phyloP scores from a whole-genome alignment of 108 stramenopile genomes.

The Nitzschia palea region DNA sequence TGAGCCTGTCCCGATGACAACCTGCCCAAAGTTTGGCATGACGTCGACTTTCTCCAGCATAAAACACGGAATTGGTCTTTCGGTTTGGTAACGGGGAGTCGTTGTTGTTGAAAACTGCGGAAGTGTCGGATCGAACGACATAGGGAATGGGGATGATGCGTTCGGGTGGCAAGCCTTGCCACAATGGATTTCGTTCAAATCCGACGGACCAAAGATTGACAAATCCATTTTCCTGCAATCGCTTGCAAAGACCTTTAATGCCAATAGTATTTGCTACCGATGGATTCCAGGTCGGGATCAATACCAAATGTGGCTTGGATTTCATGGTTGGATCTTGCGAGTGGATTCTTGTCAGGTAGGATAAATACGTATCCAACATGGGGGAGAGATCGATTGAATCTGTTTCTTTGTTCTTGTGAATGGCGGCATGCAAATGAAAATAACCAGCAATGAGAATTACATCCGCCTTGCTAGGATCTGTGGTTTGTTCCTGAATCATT shows the following conservation, averaged over 20 bases:
- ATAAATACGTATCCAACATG: background rate
- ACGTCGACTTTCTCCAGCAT: slow-evolving; percentile 31
- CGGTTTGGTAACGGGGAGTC: background rate
- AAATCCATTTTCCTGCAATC: slow-evolving; percentile 1
- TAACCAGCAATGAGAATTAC: slow-evolving; percentile 43
- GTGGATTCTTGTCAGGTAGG: background rate
- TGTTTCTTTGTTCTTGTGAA: background rate
- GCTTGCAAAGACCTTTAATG: background rate
- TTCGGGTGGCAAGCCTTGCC: slow-evolving; percentile 24
- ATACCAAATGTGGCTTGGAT: slow-evolving; percentile 33
- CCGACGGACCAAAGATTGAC: slow-evolving; percentile 40
- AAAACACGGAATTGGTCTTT: slow-evolving; percentile 35
- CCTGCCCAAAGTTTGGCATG: slow-evolving; percentile 44
- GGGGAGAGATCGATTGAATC: background rate
- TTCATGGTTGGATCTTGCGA: background rate
- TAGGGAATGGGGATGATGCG: slow-evolving; percentile 48
- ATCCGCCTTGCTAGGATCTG: slow-evolving; percentile 30
- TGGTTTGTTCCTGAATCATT: slow-evolving; percentile 16
- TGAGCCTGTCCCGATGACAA: slow-evolving; percentile 26
- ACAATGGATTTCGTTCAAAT: slow-evolving; percentile 42
- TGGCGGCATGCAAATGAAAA: slow-evolving; percentile 12
- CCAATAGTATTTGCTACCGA: slow-evolving; percentile 24
- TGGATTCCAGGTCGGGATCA: slow-evolving; percentile 45
- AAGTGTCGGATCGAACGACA: slow-evolving; percentile 22
- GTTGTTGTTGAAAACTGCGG: background rate